Evolutionary conservation across 148 eudicot genomes (phyloP), one percentile per base, ranked within the genome.

Genomic region (Suaeda aralocaspica): DNA sequence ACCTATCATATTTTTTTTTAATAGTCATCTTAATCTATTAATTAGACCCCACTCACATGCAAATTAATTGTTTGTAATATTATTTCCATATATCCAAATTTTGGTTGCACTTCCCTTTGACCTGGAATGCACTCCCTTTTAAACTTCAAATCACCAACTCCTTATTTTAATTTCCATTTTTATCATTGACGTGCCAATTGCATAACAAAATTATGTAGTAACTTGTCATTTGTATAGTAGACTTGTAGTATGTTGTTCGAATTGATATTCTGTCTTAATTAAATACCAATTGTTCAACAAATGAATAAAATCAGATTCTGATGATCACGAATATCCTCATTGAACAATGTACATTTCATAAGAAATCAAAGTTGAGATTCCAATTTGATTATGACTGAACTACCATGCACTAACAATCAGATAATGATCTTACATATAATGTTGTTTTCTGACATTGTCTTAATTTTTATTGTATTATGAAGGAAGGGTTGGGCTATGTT

Each of bases 31-130:
- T n/a, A n/a, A n/a, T n/a, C n/a, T n/a, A n/a, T n/a, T n/a, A n/a
- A n/a, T 42, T 46, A 21, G 59, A 49, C 74, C 58, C 58, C 67
- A 60, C 66, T 46, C 67, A 61, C 73, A 70, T 70, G 73, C 67
- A 60, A 48, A 45, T n/a, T n/a, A 41, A 14, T 21, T 69, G 57
- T 18, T 57, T 59, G 12, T 63, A 55, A 69, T 62, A 29, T 55
- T 56, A 33, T 30, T 31, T 69, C 16, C 19, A 73, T 62, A 45
- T 62, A 45, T n/a, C 18, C 39, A 59, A 61, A 33, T 68, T 19
- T 51, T 22, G 34, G 41, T 36, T 33, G 48, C 29, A 7, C 34
- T 63, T 36, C 41, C 41, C 22, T 45, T 74, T 74, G 59, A 60
- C 62, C 69, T 49, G 72, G 4, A 68, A 59, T 60, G 58, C 74